Percentiles rank a stretch among this genome's conserved stretches.
Conservation (phyloP, 2,329 filamentous ascomycete genomes). For the Calycina herbarum region DNA sequence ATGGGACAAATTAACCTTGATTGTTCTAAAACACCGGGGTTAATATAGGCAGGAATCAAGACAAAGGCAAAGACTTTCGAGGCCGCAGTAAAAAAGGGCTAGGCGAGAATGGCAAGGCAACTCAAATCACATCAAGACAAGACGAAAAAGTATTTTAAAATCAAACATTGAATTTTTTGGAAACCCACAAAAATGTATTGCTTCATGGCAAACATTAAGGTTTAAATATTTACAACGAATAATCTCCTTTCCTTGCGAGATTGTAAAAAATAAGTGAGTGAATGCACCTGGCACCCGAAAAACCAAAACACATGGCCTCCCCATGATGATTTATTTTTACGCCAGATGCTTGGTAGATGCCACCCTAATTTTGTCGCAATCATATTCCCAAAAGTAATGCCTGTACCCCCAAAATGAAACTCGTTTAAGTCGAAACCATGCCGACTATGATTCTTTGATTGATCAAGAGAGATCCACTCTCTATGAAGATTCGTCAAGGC, state of each 20-base stretch:
- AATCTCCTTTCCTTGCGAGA: neutral
- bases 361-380: neutral
- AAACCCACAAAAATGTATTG: slow-evolving; percentile 2
- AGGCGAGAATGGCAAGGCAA: neutral
- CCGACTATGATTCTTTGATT: slow-evolving; percentile 23
- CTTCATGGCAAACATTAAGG: slow-evolving; percentile 24
- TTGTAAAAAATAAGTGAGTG: neutral
- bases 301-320: neutral
- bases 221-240: slow-evolving; percentile 33
- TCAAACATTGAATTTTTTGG: slow-evolving; percentile 2
- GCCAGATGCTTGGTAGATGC: slow-evolving; percentile 1
- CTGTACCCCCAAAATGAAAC: slow-evolving; percentile 27
- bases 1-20: too few species aligned
- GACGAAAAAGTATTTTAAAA: neutral
- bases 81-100: neutral
- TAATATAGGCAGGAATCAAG: too few species aligned
- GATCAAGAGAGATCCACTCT: slow-evolving; percentile 35
- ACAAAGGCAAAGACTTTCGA: too few species aligned
- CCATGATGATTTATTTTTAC: slow-evolving; percentile 1
- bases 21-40: too few species aligned
- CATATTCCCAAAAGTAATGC: slow-evolving; percentile 21
- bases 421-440: slow-evolving; percentile 31
- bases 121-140: neutral
- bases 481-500: slow-evolving; percentile 21
- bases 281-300: slow-evolving; percentile 1